phyloP scores from a whole-genome alignment of 2,329 filamentous ascomycete genomes.

The Tolypocladium ovalisporum region DNA sequence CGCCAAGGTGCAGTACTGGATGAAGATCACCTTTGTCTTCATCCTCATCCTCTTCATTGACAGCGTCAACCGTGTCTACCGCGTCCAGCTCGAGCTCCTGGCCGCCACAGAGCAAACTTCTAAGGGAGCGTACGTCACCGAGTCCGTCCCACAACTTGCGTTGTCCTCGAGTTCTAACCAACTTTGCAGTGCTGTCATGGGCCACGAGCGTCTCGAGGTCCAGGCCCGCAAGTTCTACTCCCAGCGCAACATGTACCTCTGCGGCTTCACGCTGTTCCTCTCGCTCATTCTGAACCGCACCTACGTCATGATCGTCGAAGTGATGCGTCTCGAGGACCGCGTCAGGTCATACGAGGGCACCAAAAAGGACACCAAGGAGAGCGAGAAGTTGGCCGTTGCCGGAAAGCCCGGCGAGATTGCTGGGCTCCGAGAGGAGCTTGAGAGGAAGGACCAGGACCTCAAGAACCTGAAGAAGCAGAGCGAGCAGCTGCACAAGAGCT shows the following conservation, averaged over 20 bases:
- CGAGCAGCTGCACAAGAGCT: slow-evolving; percentile 72
- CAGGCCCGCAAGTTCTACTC: slow-evolving; percentile 99
- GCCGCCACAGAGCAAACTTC: slow-evolving; percentile 50
- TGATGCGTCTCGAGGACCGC: slow-evolving; percentile 84
- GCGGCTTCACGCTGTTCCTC: slow-evolving; percentile 97
- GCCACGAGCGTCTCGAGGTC: slow-evolving; percentile 92
- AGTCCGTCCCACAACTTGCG: not conserved
- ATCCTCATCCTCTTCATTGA: slow-evolving; percentile 97
- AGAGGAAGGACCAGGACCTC: slow-evolving; percentile 72
- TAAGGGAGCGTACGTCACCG: slow-evolving; percentile 33
- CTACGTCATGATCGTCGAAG: slow-evolving; percentile 92
- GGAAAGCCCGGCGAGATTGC: slow-evolving; percentile 69
- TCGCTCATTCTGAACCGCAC: slow-evolving; percentile 98
- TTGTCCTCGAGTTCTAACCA: not conserved
- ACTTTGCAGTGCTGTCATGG: slow-evolving; percentile 51
- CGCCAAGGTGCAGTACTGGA: slow-evolving; percentile 90
- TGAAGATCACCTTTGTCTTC: slow-evolving; percentile 99
- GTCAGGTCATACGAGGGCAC: slow-evolving; percentile 65
- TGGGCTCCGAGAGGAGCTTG: slow-evolving; percentile 58
- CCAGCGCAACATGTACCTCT: slow-evolving; percentile 99
- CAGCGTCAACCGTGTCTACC: slow-evolving; percentile 90
- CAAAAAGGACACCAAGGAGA: slow-evolving; percentile 49
- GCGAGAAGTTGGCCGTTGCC: slow-evolving; percentile 58
- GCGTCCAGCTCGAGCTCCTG: slow-evolving; percentile 82
- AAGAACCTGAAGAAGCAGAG: slow-evolving; percentile 88